Evolutionary conservation across 139 green algal genomes (phyloP).

Genomic region (Deuterostichococcus epilithicus): DNA sequence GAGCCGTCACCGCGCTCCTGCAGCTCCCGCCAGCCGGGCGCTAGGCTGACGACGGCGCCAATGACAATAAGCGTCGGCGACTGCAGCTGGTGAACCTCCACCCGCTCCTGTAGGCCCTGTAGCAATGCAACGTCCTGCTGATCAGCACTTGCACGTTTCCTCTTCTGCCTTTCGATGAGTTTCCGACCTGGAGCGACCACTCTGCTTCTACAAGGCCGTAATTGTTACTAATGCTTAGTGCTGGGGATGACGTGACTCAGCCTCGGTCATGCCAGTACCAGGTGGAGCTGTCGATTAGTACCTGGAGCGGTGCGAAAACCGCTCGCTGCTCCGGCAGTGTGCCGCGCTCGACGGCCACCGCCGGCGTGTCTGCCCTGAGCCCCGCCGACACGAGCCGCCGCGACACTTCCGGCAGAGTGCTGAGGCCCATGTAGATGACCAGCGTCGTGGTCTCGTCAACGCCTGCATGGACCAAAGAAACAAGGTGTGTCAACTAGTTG

Average conservation of each 20-base stretch:
- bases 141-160: not conserved
- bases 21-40: conserved; percentile 47
- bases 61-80: conserved; percentile 96
- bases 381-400: conserved; percentile 63
- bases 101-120: conserved; percentile 37
- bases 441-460: conserved; percentile 90
- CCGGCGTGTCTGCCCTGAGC: conserved; percentile 61
- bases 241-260: too few species aligned
- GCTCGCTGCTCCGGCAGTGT: conserved; percentile 82
- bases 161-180: too few species aligned
- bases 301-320: conserved; percentile 63
- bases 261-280: too few species aligned
- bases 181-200: too few species aligned
- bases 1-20: too few species aligned
- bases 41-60: conserved; percentile 72
- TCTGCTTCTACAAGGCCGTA: not conserved
- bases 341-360: conserved; percentile 91
- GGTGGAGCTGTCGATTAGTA: too few species aligned
- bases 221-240: too few species aligned
- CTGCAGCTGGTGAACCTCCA: conserved; percentile 51
- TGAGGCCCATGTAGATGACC: conserved; percentile 98
- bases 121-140: conserved; percentile 62
- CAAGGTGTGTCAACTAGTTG: not conserved
- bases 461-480: conserved; percentile 23
- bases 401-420: conserved; percentile 73